Evolutionary conservation across 495 filamentous ascomycete species (phyloP).

Genomic region (Neurospora sp.): DNA sequence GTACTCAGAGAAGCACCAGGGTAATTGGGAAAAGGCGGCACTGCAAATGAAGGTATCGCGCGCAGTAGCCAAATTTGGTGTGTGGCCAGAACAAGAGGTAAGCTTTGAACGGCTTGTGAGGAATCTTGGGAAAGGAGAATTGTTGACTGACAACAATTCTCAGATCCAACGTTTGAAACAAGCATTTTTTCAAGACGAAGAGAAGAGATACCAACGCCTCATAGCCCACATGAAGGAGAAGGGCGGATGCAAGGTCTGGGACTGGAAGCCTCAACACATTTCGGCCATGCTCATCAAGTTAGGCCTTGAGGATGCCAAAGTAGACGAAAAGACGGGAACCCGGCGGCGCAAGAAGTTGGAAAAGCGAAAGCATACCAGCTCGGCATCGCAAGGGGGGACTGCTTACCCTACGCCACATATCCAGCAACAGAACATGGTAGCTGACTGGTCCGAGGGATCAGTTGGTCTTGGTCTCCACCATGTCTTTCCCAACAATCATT

Average conservation of each 20-base stretch:
- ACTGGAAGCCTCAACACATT: constrained; percentile 29
- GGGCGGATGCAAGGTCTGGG: constrained; percentile 27
- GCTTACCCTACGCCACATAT: not conserved
- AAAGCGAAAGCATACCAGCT: constrained; percentile 22
- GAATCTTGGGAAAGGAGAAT: not conserved
- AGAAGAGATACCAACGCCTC: constrained; percentile 23
- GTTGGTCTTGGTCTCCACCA: not conserved
- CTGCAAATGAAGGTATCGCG: constrained; percentile 42
- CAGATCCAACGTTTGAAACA: constrained; percentile 21
- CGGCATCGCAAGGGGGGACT: not conserved
- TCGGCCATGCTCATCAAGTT: constrained; percentile 28
- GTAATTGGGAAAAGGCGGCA: constrained; percentile 33
- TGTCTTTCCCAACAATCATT: not conserved
- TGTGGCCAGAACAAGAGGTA: constrained; percentile 36
- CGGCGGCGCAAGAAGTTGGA: constrained; percentile 24
- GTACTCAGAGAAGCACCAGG: constrained; percentile 29
- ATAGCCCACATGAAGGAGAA: constrained; percentile 27
- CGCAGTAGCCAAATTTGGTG: constrained; percentile 32
- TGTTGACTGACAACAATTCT: constrained; percentile 1
- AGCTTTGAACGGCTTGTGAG: constrained; percentile 6
- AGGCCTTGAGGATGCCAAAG: constrained; percentile 21
- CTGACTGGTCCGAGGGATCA: constrained; percentile 13
- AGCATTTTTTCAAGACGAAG: constrained; percentile 22
- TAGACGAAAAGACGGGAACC: constrained; percentile 20
- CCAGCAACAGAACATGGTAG: constrained; percentile 7